A percentile compares a stretch with the other conserved stretches of the same genome.
These are phyloP conservation scores for Tuber melanosporum DNA, from an alignment of 495 filamentous ascomycete species.

Conservation along the genomic window DNA sequence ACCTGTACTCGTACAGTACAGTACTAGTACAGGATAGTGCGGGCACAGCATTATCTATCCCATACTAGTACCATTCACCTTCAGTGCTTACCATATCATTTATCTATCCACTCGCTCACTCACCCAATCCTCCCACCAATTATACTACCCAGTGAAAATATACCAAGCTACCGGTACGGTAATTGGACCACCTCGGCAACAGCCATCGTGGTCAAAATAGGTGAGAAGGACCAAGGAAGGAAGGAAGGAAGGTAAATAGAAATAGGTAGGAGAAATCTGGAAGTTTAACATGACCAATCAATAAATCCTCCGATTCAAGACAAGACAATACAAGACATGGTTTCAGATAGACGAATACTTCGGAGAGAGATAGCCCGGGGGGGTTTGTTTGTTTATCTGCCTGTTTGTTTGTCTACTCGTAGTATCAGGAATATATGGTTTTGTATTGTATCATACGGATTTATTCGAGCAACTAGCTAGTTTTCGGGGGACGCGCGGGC, in stretches of 20 bases:
- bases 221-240: background rate
- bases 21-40: background rate
- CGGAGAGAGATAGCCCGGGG: background rate
- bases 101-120: background rate
- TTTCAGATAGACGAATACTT: background rate
- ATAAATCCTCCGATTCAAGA: background rate
- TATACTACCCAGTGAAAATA: background rate
- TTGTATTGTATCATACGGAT: background rate
- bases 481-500: background rate
- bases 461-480: background rate
- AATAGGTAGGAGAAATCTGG: background rate
- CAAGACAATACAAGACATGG: background rate
- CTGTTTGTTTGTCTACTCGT: background rate
- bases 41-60: background rate
- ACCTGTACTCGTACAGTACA: too few relatives aligned
- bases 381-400: background rate
- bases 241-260: too few relatives aligned
- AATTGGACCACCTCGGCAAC: background rate
- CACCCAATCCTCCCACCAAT: background rate
- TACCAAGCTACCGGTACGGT: background rate
- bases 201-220: background rate
- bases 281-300: background rate
- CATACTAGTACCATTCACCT: background rate
- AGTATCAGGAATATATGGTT: background rate
- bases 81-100: background rate